phyloP scores from a whole-genome alignment of 768 basidiomycete species.

The Tulasnella sp. region DNA sequence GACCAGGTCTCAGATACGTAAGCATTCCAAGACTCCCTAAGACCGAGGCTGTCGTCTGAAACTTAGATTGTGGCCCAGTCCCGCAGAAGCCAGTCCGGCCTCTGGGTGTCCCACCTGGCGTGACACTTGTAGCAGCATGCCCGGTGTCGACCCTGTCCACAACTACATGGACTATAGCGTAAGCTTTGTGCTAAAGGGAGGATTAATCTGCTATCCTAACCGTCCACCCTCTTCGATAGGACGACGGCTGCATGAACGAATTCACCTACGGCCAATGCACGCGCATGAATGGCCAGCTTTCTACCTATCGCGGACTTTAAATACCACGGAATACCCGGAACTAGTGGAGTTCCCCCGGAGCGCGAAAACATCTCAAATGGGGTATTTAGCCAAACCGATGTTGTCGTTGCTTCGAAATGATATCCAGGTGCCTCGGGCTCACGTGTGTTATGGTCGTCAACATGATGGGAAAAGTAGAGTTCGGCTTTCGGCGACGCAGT shows the following conservation, averaged over 20 bases:
- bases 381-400: background rate
- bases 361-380: background rate
- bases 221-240: background rate
- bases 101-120: constrained; percentile 40
- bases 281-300: constrained; percentile 17
- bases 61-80: constrained; percentile 26
- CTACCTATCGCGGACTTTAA: constrained; percentile 23
- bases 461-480: too few relatives aligned
- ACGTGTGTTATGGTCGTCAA: background rate
- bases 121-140: constrained; percentile 44
- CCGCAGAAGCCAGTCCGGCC: constrained; percentile 36
- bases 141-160: constrained; percentile 32
- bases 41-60: background rate
- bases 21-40: constrained; percentile 34
- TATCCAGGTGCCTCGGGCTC: background rate
- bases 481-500: background rate
- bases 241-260: constrained; percentile 31
- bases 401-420: background rate
- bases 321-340: background rate
- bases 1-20: constrained; percentile 33
- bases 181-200: background rate
- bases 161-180: constrained; percentile 33
- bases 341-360: background rate
- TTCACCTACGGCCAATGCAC: constrained; percentile 32
- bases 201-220: too few relatives aligned